Evolutionary conservation across 169 alveolate species (phyloP).

Genomic region (Cryptosporidium viatorum): DNA sequence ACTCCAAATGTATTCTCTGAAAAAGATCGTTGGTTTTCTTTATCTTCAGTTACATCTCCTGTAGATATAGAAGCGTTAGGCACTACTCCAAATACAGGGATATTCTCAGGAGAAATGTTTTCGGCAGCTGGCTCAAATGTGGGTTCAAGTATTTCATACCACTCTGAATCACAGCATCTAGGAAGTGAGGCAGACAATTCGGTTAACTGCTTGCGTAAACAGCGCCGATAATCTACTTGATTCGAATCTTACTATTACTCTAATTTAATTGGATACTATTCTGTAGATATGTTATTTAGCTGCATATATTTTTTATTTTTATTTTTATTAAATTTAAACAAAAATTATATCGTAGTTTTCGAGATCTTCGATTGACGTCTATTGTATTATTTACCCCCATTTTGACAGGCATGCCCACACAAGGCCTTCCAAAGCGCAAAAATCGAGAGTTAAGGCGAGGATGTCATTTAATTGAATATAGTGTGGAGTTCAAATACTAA

Average conservation of each 20-base stretch:
- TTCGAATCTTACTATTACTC: not conserved
- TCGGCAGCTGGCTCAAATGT: slow-evolving; percentile 65
- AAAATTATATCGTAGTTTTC: slow-evolving; percentile 23
- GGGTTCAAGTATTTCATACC: slow-evolving; percentile 41
- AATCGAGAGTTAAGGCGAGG: slow-evolving; percentile 24
- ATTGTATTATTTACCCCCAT: slow-evolving; percentile 60
- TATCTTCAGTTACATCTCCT: slow-evolving; percentile 68
- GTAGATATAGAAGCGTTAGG: slow-evolving; percentile 37
- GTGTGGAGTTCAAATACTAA: slow-evolving; percentile 46
- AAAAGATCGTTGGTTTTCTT: slow-evolving; percentile 67
- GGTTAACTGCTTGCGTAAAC: slow-evolving; percentile 18
- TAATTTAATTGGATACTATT: not conserved
- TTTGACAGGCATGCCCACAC: slow-evolving; percentile 74
- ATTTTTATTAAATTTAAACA: not conserved
- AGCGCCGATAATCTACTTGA: not conserved
- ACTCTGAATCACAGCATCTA: slow-evolving; percentile 6
- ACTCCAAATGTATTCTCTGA: slow-evolving; percentile 37
- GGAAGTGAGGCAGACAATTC: slow-evolving; percentile 48
- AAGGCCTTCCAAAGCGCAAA: slow-evolving; percentile 55
- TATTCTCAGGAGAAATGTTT: slow-evolving; percentile 11
- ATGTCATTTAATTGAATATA: slow-evolving; percentile 25
- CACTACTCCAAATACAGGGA: not conserved
- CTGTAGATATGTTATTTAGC: no score
- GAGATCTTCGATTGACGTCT: slow-evolving; percentile 55
- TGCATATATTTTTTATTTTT: not conserved